phyloP scores from a whole-genome alignment of 2,329 filamentous ascomycete species.

The Onygenales sp. region DNA sequence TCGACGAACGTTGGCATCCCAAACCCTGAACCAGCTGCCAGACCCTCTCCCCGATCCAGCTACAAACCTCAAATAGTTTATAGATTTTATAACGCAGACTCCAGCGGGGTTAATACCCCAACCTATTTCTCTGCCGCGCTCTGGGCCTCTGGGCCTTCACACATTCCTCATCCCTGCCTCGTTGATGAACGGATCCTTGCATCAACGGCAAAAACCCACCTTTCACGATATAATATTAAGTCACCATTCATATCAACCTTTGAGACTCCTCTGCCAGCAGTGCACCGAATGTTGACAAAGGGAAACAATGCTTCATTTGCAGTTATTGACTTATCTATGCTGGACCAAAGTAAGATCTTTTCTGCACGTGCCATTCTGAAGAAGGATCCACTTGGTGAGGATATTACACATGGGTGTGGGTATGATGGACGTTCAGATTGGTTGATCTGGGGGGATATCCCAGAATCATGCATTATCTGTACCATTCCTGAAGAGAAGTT shows the following conservation, averaged over 20 bases:
- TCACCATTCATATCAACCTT: constrained; percentile 28
- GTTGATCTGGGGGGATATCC: constrained; percentile 25
- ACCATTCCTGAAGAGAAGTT: constrained; percentile 18
- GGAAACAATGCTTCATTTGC: constrained; percentile 18
- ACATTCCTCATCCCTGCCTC: constrained; percentile 10
- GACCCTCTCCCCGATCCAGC: not conserved
- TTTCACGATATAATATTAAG: constrained; percentile 10
- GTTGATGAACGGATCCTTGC: constrained; percentile 14
- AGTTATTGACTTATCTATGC: constrained; percentile 21
- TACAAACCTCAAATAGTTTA: constrained; percentile 22
- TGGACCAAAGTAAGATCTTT: constrained; percentile 16
- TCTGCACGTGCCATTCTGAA: constrained; percentile 18
- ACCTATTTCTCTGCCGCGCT: constrained; percentile 17
- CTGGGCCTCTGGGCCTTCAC: constrained; percentile 11
- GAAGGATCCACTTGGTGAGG: constrained; percentile 5
- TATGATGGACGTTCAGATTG: constrained; percentile 25
- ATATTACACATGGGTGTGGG: constrained; percentile 10
- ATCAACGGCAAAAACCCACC: constrained; percentile 16
- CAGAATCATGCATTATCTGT: constrained; percentile 18
- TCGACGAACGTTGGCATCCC: too few relatives aligned
- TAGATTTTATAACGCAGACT: constrained; percentile 23
- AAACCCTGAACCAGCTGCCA: too few relatives aligned
- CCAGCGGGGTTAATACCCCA: constrained; percentile 21
- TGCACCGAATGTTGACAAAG: constrained; percentile 22
- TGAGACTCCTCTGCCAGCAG: constrained; percentile 16